Evolutionary conservation across 2,329 filamentous ascomycete species (phyloP), one percentile per base, ranked within the genome.

Genomic region (Metarhizium rileyi): DNA sequence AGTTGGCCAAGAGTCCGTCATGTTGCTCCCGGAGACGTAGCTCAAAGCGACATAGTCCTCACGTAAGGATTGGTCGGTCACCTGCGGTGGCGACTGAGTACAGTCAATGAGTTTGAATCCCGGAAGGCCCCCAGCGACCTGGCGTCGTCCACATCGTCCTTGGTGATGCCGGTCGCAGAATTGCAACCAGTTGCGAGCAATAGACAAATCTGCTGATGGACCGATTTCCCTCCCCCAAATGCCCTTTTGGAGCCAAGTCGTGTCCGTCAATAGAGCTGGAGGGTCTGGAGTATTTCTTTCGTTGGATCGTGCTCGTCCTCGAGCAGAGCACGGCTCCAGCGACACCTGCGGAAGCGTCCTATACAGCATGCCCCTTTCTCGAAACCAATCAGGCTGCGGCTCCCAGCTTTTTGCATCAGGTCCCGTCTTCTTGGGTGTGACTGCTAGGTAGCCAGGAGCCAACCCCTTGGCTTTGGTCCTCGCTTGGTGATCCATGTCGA

Each of bases 31-130:
- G 56, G 60, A 62, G 1, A 68, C 66, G 48, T 68, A 68, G 48
- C 66, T 68, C 52, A 68, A 43, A 1, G 66, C 65, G 1, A 57
- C 58, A 18, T 65, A 68, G 12, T 58, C 52, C 30, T 66, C 62
- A 0, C 46, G 51, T 10, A 67, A 54, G 1, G 59, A 62, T 1
- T 57, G 55, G 4, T 56, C 52, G 5, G 66, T 62, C 1, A 65
- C 56, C 30, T 52, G 55, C 0, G 63, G 64, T 2, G 63, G 64
- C n/a, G 56, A 60, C 48, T 60, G 59, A 6, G 56, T 47, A n/a
- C 64, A 67, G 47, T 67, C 64, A 1, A 67, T 57, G 2, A 67
- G 59, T 12, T 59, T 61, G 35, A 67, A 67, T 2, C 59, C 64
- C 1, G 60, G 53, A 41, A 67, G 55, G 36, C 64, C 59, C 0